Percentiles rank a stretch among this genome's conserved stretches.
phyloP scores from a whole-genome alignment of 495 filamentous ascomycete genomes.

The Tuber umbilicatum region DNA sequence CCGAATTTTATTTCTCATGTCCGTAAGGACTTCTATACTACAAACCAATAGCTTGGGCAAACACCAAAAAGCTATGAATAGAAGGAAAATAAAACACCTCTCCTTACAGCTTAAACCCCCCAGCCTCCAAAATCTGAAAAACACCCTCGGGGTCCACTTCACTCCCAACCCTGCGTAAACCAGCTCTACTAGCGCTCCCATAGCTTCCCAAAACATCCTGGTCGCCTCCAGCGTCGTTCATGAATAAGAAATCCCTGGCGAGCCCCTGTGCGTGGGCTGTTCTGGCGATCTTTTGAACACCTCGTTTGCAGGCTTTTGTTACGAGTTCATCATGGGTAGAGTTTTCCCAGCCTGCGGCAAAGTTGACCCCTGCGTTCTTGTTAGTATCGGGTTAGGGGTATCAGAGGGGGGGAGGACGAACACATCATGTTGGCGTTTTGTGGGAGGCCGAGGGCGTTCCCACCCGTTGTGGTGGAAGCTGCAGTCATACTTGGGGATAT shows the following conservation, averaged over 20 bases:
- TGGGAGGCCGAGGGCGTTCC: conserved; percentile 47
- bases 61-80: not conserved
- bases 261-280: conserved; percentile 12
- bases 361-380: not conserved
- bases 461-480: conserved; percentile 40
- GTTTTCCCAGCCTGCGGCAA: conserved; percentile 32
- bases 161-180: conserved; percentile 11
- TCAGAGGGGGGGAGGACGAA: not conserved
- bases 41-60: not conserved
- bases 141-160: conserved; percentile 27
- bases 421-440: conserved; percentile 11
- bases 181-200: conserved; percentile 23
- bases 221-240: conserved; percentile 36
- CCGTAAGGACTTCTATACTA: not conserved
- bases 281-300: conserved; percentile 21
- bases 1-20: not conserved
- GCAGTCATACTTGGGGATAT: conserved; percentile 46
- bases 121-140: conserved; percentile 30
- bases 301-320: conserved; percentile 2
- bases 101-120: conserved; percentile 36
- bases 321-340: conserved; percentile 27
- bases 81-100: not conserved
- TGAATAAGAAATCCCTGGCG: conserved; percentile 33
- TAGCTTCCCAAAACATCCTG: conserved; percentile 39
- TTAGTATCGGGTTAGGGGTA: not conserved